phyloP scores from a whole-genome alignment of 169 alveolate species.

The Plasmodium vivax region DNA sequence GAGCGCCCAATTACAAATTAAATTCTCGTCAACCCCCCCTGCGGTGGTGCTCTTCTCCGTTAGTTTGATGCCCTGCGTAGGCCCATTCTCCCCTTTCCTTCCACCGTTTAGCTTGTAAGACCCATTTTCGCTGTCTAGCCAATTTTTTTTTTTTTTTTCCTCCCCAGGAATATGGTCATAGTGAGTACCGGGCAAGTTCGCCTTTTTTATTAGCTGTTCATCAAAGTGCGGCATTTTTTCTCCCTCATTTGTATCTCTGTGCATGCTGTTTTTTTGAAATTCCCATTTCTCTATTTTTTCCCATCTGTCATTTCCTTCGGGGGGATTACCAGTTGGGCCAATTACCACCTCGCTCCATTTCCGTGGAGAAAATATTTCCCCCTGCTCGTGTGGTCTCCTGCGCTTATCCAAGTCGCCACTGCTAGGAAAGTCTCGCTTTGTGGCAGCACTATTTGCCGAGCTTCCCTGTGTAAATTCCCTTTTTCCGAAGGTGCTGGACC shows the following conservation, averaged over 20 bases:
- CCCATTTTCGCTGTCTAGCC: not conserved
- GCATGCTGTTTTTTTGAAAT: not conserved
- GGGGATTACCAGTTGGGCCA: not conserved
- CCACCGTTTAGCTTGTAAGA: not conserved
- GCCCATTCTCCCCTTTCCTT: not conserved
- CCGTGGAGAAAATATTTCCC: not conserved
- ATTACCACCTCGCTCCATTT: constrained; percentile 3
- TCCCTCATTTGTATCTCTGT: not conserved
- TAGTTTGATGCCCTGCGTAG: constrained; percentile 3
- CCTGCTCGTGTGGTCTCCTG: not conserved
- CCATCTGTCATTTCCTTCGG: constrained; percentile 1
- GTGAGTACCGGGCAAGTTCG: not conserved
- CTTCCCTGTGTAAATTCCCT: not conserved
- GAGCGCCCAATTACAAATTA: not conserved
- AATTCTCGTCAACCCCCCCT: not conserved
- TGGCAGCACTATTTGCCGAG: not conserved
- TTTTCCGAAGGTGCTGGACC: not conserved
- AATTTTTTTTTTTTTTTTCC: constrained; percentile 8
- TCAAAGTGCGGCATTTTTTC: not conserved
- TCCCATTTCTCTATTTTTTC: constrained; percentile 8
- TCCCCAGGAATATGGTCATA: not conserved
- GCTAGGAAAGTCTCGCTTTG: not conserved
- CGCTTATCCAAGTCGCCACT: not conserved
- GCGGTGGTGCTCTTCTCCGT: not conserved
- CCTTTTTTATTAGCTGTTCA: constrained; percentile 26